Conservation (phyloP, 176 grass and related monocot species). For the Lolium rigidum region DNA sequence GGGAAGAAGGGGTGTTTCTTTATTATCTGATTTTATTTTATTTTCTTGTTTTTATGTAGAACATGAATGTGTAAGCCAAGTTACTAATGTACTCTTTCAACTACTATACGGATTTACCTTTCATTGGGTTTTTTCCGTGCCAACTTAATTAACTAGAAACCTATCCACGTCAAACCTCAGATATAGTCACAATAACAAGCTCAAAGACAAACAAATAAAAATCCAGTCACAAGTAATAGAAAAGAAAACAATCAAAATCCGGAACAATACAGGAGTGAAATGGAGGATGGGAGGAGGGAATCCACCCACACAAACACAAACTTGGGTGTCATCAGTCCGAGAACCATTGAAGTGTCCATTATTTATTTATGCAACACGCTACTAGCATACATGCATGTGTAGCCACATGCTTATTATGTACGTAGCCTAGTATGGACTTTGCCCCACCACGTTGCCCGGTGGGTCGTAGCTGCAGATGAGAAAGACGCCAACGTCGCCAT, state of each 20-base stretch:
- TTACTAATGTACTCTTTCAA: too few relatives aligned
- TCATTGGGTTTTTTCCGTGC: not conserved
- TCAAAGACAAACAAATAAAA: not conserved
- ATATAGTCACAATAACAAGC: not conserved
- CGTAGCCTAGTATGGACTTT: conserved; percentile 33
- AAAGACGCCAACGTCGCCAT: conserved; percentile 14
- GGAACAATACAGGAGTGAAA: not conserved
- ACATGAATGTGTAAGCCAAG: too few relatives aligned
- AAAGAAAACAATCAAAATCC: not conserved
- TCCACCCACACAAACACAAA: not conserved
- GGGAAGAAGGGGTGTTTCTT: too few relatives aligned
- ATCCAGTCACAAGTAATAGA: not conserved
- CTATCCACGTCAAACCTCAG: not conserved
- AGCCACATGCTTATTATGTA: not conserved
- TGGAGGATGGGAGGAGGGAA: not conserved
- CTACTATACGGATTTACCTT: too few relatives aligned
- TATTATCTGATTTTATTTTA: too few relatives aligned
- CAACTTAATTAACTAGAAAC: not conserved
- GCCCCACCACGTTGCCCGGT: conserved; percentile 28
- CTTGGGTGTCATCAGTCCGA: not conserved
- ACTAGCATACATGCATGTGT: not conserved
- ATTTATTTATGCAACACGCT: not conserved
- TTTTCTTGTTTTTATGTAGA: too few relatives aligned
- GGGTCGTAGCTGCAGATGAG: conserved; percentile 54
- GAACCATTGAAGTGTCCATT: not conserved